These are phyloP conservation scores for Eucalyptus fibrosa DNA, from an alignment of 345 rosid genomes.

Conservation along the genomic window DNA sequence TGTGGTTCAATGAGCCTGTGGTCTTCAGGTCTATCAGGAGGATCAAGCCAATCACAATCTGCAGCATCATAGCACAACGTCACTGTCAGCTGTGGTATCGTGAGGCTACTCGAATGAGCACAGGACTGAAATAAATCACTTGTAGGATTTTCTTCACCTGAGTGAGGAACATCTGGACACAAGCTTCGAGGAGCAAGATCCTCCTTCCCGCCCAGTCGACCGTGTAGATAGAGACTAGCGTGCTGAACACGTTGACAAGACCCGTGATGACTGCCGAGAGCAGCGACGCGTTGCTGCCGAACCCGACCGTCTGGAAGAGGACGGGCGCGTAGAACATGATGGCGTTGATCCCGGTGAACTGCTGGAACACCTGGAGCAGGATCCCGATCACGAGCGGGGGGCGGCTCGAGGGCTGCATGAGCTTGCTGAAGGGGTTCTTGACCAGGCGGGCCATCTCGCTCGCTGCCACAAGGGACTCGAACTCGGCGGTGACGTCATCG, in stretches of 20 bases:
- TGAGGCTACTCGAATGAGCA: background rate
- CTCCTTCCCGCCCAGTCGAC: slow-evolving; percentile 55
- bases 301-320: slow-evolving; percentile 4
- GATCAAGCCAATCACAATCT: background rate
- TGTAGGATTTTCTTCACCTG: slow-evolving; percentile 26
- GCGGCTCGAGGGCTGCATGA: slow-evolving; percentile 13
- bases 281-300: slow-evolving; percentile 39
- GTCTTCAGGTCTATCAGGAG: background rate
- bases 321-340: slow-evolving; percentile 52
- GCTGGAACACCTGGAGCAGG: slow-evolving; percentile 21
- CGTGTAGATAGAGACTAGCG: slow-evolving; percentile 39
- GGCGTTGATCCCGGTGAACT: slow-evolving; percentile 34
- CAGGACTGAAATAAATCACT: slow-evolving; percentile 33
- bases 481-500: slow-evolving; percentile 13
- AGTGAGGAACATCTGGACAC: slow-evolving; percentile 29
- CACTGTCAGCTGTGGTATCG: background rate
- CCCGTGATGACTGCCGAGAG: slow-evolving; percentile 58
- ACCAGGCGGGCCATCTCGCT: slow-evolving; percentile 16
- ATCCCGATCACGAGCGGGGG: slow-evolving; percentile 28
- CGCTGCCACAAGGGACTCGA: slow-evolving; percentile 9
- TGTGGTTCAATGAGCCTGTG: background rate
- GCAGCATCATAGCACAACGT: background rate
- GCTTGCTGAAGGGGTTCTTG: slow-evolving; percentile 35
- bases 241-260: slow-evolving; percentile 39
- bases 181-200: slow-evolving; percentile 38